Evolutionary conservation across 106 monocot species (phyloP).

Genomic region (Phalaenopsis aphrodite): DNA sequence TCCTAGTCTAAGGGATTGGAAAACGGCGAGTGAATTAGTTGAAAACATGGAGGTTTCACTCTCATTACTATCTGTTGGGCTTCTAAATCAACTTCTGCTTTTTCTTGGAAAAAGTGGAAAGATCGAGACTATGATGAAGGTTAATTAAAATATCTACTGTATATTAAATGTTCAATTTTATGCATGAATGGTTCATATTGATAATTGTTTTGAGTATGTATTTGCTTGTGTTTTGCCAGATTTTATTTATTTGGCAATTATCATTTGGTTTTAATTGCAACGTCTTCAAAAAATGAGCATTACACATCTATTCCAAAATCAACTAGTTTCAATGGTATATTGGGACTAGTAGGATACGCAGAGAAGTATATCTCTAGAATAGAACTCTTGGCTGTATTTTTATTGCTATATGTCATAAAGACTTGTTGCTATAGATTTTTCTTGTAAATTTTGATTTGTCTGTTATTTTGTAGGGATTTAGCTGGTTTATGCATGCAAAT

Average conservation of each 20-base stretch:
- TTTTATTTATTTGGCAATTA: neutral
- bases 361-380: neutral
- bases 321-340: neutral
- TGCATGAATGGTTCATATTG: neutral
- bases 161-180: neutral
- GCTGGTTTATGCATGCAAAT: neutral
- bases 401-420: neutral
- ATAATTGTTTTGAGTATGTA: neutral
- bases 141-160: slow-evolving; percentile 14
- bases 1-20: slow-evolving; percentile 82
- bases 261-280: neutral
- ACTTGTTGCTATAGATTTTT: neutral
- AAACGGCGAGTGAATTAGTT: slow-evolving; percentile 44
- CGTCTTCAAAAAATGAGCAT: neutral
- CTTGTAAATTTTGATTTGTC: neutral
- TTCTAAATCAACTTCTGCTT: slow-evolving; percentile 63
- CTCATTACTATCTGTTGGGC: slow-evolving; percentile 58
- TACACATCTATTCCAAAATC: neutral
- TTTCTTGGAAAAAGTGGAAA: slow-evolving; percentile 93
- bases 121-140: slow-evolving; percentile 93
- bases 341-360: neutral
- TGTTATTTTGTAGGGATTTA: neutral
- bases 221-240: neutral
- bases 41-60: slow-evolving; percentile 65
- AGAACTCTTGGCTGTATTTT: neutral